Percentiles rank a stretch among this genome's conserved stretches.
phyloP scores from a whole-genome alignment of 1,139 yeast species.

The Yamadazyma mexicana region DNA sequence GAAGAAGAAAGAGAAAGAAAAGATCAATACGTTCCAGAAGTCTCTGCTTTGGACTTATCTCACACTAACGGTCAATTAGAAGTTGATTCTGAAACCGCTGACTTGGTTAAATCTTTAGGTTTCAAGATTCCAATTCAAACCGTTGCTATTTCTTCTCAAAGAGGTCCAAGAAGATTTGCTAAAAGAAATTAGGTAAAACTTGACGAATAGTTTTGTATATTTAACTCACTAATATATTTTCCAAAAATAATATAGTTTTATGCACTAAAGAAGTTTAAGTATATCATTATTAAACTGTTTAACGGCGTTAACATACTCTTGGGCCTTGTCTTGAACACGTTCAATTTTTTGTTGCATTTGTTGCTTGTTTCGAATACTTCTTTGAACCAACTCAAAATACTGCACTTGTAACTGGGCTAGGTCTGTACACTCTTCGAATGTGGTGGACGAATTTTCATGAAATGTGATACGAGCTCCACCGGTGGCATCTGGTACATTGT shows the following conservation, averaged over 20 bases:
- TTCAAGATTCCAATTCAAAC: constrained; percentile 93
- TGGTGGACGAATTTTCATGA: no score
- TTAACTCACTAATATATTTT: constrained; percentile 7
- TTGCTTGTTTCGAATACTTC: not conserved
- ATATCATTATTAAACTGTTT: not conserved
- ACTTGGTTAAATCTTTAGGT: constrained; percentile 93
- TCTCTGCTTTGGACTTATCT: constrained; percentile 98
- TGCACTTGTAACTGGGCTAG: not conserved
- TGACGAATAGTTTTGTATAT: constrained; percentile 12
- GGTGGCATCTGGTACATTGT: no score
- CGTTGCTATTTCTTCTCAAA: constrained; percentile 89
- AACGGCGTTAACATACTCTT: not conserved
- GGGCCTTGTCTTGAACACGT: not conserved
- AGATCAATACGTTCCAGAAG: constrained; percentile 99
- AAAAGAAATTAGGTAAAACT: constrained; percentile 69
- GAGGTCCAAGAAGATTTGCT: constrained; percentile 93
- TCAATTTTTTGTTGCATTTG: not conserved
- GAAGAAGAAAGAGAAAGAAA: constrained; percentile 99
- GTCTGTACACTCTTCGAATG: no score
- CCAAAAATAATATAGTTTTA: not conserved
- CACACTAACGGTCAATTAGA: constrained; percentile 96
- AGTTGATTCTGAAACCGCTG: constrained; percentile 98
- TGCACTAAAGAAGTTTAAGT: not conserved
- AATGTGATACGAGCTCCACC: no score
- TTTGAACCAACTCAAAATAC: not conserved